Conservation (phyloP, 2,329 filamentous ascomycete genomes). For the Phoma sp. region DNA sequence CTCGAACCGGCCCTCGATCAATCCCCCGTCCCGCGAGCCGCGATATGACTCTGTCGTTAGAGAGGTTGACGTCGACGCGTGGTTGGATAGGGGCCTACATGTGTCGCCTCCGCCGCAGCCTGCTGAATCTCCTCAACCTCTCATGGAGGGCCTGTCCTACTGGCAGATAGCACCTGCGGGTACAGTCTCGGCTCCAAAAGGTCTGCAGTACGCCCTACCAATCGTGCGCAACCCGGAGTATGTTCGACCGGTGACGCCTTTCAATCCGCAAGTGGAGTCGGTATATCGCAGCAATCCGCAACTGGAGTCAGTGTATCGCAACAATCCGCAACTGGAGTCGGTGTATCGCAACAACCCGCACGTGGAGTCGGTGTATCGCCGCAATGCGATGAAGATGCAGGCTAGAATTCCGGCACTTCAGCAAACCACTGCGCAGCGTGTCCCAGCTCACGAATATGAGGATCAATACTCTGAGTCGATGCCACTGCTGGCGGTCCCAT, state of each 20-base stretch:
- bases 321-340: neutral
- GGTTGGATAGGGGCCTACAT: conserved; percentile 39
- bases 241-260: conserved; percentile 23
- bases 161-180: conserved; percentile 32
- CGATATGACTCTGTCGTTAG: conserved; percentile 33
- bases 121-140: conserved; percentile 24
- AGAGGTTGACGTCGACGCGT: conserved; percentile 37
- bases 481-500: conserved; percentile 28
- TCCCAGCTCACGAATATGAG: conserved; percentile 18
- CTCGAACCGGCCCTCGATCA: conserved; percentile 13
- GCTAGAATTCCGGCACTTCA: conserved; percentile 39
- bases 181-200: conserved; percentile 11
- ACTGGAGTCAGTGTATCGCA: too few relatives aligned
- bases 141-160: conserved; percentile 45
- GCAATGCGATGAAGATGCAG: conserved; percentile 36
- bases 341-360: conserved; percentile 12
- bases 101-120: conserved; percentile 28
- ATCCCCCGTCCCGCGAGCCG: conserved; percentile 28
- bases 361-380: conserved; percentile 31
- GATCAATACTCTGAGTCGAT: conserved; percentile 35
- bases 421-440: conserved; percentile 25
- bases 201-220: conserved; percentile 38
- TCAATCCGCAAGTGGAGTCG: conserved; percentile 28
- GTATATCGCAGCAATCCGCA: conserved; percentile 32
- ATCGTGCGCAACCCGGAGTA: conserved; percentile 22